phyloP scores from a whole-genome alignment of 305 asterid species.

The Petunia hybrid region DNA sequence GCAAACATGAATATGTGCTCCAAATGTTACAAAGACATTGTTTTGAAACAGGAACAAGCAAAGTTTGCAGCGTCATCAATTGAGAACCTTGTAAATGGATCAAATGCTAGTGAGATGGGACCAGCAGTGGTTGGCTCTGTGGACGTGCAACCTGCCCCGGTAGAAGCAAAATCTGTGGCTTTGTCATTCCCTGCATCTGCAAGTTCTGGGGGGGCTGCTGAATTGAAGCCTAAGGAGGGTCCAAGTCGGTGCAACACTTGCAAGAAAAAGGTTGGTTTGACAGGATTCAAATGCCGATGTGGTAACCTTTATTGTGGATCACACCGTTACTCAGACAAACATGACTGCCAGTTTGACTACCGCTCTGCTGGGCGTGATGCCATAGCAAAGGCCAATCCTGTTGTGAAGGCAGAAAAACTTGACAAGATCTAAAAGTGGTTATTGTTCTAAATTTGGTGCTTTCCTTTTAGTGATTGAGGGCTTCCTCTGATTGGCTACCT shows the following conservation, averaged over 20 bases:
- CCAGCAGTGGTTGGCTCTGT: constrained; percentile 32
- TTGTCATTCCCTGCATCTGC: constrained; percentile 39
- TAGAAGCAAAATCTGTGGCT: constrained; percentile 31
- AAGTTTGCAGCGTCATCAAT: constrained; percentile 52
- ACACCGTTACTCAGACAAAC: constrained; percentile 56
- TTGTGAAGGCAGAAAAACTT: constrained; percentile 52
- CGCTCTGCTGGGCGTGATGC: constrained; percentile 48
- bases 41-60: constrained; percentile 54
- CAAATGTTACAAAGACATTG: constrained; percentile 52
- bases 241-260: constrained; percentile 49
- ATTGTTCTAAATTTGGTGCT: background rate
- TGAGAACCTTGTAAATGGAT: constrained; percentile 49
- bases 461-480: constrained; percentile 4
- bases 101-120: constrained; percentile 40
- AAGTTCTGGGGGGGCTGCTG: constrained; percentile 40
- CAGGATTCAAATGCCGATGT: constrained; percentile 54
- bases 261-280: constrained; percentile 53
- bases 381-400: constrained; percentile 55
- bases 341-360: constrained; percentile 51
- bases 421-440: constrained; percentile 43
- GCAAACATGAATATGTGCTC: constrained; percentile 62
- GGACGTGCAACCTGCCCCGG: constrained; percentile 29
- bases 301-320: constrained; percentile 47
- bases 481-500: constrained; percentile 20
- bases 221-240: constrained; percentile 37